Percentiles rank a stretch among this genome's conserved stretches.
Evolutionary conservation across 352 stramenopile species (phyloP).

Genomic region (Discostella stelligera): DNA sequence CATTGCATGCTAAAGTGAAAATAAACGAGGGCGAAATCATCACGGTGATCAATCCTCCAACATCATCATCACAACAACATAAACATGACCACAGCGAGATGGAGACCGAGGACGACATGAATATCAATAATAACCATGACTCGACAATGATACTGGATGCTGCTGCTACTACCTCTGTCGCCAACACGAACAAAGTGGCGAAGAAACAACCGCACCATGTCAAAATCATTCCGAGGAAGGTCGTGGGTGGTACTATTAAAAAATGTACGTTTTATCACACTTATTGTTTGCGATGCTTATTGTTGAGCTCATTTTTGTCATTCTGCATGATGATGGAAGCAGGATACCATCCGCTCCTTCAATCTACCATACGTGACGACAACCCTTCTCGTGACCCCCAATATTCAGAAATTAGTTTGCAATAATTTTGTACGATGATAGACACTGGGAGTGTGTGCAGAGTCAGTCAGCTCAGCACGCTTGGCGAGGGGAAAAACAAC

Average conservation of each 20-base stretch:
- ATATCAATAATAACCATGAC: neutral
- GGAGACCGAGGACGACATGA: slow-evolving; percentile 19
- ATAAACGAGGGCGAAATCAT: slow-evolving; percentile 45
- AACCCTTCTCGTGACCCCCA: too few relatives aligned
- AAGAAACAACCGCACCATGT: slow-evolving; percentile 1
- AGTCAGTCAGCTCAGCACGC: too few relatives aligned
- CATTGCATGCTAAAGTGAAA: slow-evolving; percentile 43
- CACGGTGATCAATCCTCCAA: slow-evolving; percentile 29
- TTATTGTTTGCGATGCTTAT: too few relatives aligned
- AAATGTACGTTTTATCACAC: neutral
- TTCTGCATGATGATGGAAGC: too few relatives aligned
- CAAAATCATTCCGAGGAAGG: slow-evolving; percentile 14
- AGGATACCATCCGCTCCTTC: too few relatives aligned
- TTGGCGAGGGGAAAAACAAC: too few relatives aligned
- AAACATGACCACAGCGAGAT: neutral
- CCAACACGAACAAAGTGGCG: neutral
- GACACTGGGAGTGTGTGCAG: too few relatives aligned
- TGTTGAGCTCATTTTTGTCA: too few relatives aligned
- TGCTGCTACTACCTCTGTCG: neutral
- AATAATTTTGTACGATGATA: too few relatives aligned
- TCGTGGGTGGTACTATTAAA: neutral
- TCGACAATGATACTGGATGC: neutral
- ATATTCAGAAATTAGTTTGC: too few relatives aligned
- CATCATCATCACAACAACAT: neutral
- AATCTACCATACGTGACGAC: too few relatives aligned